Base-by-base conservation (phyloP, 257 asterid genomes). In the Salvia miltiorrhiza region DNA sequence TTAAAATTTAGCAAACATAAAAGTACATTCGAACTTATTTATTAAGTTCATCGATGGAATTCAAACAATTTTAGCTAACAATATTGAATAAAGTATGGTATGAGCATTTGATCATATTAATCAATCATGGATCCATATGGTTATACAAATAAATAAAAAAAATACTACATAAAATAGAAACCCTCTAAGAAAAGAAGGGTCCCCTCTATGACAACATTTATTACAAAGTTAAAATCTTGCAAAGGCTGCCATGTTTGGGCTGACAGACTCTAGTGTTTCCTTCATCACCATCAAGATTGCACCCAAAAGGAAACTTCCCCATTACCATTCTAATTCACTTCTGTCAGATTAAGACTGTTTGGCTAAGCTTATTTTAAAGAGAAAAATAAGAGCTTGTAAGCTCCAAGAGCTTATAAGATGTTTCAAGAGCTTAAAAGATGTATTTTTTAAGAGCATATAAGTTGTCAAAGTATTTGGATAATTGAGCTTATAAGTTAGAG, bases 241-340 rank as follows among this genome's bases (percentile, higher is more conserved):
- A 74, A 75, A 30, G 71, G 58, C 14, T 81, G 77, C 80, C 78
- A 48, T 73, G 79, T 76, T 79, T 81, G 79, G 81, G 78, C 79
- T 81, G 84, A 78, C 87, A 83, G 30, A 9, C 56, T 69, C 76
- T 64, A 65, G 75, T 83, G 85, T 82, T 71, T 73, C 79, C 72
- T 71, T 73, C 84, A 63, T 75, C 63, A 67, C 33, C 75, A 71
- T 77, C 81, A 71, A 67, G 14, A 62, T 71, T 71, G 80, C 83
- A 70, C 81, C 67, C 39, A 73, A 65, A 69, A 30, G 76, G 73
- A 63, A 76, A 75, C 43, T 75, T 37, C 49, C 57, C 70, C n/a
- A 39, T 64, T 65, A 69, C 62, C 74, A 67, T 53, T 52, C 28
- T 23, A 39, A 14, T 77, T 53, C 21, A 58, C 39, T 57, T 33